phyloP scores from a whole-genome alignment of 2,329 filamentous ascomycete genomes.

The Diplodia intermedia region DNA sequence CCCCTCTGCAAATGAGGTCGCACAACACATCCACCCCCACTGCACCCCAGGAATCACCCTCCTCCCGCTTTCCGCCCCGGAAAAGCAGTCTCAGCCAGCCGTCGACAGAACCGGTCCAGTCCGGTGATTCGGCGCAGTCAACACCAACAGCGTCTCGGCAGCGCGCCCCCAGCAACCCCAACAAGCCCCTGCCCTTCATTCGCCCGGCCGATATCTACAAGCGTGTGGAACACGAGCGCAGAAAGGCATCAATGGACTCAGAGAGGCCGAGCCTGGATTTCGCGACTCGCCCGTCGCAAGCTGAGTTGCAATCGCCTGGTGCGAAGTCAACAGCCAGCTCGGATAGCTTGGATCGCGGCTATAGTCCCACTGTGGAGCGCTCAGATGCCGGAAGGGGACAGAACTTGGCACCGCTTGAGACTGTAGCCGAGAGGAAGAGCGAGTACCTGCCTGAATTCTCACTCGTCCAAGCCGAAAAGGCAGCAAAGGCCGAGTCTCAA shows the following conservation, averaged over 20 bases:
- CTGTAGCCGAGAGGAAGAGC: conserved; percentile 65
- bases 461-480: conserved; percentile 3
- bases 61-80: conserved; percentile 60
- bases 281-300: conserved; percentile 43
- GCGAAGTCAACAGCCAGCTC: conserved; percentile 29
- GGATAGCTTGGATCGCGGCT: conserved; percentile 28
- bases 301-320: conserved; percentile 26
- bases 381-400: conserved; percentile 9
- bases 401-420: conserved; percentile 52
- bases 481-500: conserved; percentile 15
- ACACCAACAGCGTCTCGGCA: conserved; percentile 38
- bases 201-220: conserved; percentile 80
- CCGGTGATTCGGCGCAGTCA: conserved; percentile 18
- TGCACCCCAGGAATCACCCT: conserved; percentile 42
- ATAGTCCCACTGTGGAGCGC: conserved; percentile 10
- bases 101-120: conserved; percentile 23
- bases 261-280: conserved; percentile 64
- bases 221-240: conserved; percentile 70
- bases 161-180: conserved; percentile 42
- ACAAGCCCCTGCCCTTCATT: conserved; percentile 68
- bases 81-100: conserved; percentile 66
- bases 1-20: conserved; percentile 54
- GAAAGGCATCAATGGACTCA: conserved; percentile 64
- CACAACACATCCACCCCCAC: conserved; percentile 47
- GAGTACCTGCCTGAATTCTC: conserved; percentile 61